Base-by-base conservation (phyloP, 306 rosid genomes). In the Acmispon strigosus region DNA sequence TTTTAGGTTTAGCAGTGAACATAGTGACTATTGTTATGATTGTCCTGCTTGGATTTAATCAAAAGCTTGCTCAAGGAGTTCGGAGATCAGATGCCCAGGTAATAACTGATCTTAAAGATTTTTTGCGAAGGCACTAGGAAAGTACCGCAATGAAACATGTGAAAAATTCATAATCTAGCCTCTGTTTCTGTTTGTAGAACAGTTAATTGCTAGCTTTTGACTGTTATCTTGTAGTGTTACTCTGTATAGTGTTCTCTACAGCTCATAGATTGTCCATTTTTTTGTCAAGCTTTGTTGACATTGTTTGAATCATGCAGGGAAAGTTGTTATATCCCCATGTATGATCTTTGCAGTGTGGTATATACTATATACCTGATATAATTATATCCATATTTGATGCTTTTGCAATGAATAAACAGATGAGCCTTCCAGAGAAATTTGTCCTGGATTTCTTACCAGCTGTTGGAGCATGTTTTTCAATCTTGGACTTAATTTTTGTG, bases 1-100 rank as follows among this genome's bases (percentile, higher is more conserved):
- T 83, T 45, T 80, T 88, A 72, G 97, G 86, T 47, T 85, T 93
- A 75, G 89, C 88, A 29, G 82, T 84, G 76, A 93, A 90, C 77
- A 68, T 66, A 63, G 85, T 83, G 56, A 93, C 96, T 76, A 10
- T 84, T 56, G 15, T 59, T 65, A 73, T 93, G 55, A 76, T 83
- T 62, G 73, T 67, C 60, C 71, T 76, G 59, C 73, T 85, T 24
- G 90, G 88, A 81, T 42, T 89, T 60, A 60, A 74, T 34, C 73
- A 55, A 32, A 80, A 65, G 81, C 68, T 59, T 59, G 69, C 54
- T 17, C 65, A 56, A 69, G 59, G 77, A 66, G 74, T 54, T 51
- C 67, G 76, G 75, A 83, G 81, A 85, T 87, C 84, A 66, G 53
- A 86, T 83, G 32, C 47, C 45, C 66, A 74, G 60, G 80, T 73